A percentile compares a stretch with the other conserved stretches of the same genome.
Evolutionary conservation across 176 grass and related monocot species (phyloP).

Genomic region (Poa pratensis): DNA sequence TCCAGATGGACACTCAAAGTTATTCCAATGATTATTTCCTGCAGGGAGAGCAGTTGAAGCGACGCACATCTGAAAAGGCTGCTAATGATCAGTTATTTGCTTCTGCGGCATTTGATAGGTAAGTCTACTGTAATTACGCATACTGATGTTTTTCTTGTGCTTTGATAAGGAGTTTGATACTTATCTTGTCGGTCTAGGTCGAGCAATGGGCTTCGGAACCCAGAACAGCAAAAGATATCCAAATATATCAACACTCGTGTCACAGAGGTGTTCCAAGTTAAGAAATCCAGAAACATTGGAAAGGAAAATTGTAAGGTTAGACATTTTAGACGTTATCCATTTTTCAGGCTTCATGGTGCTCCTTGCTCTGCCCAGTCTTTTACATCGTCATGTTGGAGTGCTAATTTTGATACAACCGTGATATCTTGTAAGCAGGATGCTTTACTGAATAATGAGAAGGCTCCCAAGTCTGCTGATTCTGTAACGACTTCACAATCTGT

Average conservation of each 20-base stretch:
- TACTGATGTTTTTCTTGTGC: background rate
- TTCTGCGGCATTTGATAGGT: slow-evolving; percentile 55
- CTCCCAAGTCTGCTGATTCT: slow-evolving; percentile 32
- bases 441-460: slow-evolving; percentile 43
- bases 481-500: slow-evolving; percentile 37
- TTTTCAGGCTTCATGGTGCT: background rate
- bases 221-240: slow-evolving; percentile 61
- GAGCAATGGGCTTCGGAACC: slow-evolving; percentile 45
- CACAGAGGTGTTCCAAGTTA: slow-evolving; percentile 76
- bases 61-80: slow-evolving; percentile 42
- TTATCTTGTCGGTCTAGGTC: slow-evolving; percentile 35
- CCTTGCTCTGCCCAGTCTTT: background rate
- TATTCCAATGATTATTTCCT: slow-evolving; percentile 17
- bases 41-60: slow-evolving; percentile 89
- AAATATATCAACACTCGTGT: slow-evolving; percentile 78
- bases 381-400: background rate
- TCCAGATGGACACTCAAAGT: slow-evolving; percentile 1
- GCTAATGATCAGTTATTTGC: slow-evolving; percentile 42
- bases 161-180: slow-evolving; percentile 2
- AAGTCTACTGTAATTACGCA: slow-evolving; percentile 7
- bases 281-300: slow-evolving; percentile 64
- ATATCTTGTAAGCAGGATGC: slow-evolving; percentile 49
- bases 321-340: background rate
- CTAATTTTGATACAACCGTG: slow-evolving; percentile 4
- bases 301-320: slow-evolving; percentile 75